A percentile compares a stretch with the other conserved stretches of the same genome.
Evolutionary conservation across 225 moss, liverwort and hornwort species (phyloP).

Genomic region (Pseudisothecium myosuroides): DNA sequence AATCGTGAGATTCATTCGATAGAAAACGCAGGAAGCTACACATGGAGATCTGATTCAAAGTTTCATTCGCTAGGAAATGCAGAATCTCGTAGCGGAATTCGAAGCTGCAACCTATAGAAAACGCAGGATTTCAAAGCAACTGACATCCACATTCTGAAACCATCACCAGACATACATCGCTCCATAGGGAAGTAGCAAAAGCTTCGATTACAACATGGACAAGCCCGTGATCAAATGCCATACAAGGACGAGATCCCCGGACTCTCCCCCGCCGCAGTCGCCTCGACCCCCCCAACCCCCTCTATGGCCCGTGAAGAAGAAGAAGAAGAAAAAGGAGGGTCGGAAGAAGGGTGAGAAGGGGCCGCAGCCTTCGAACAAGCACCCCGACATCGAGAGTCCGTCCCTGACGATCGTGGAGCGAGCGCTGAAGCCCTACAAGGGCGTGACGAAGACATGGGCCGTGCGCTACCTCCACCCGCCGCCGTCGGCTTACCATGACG

Average conservation of each 20-base stretch:
- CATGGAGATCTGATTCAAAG: not conserved
- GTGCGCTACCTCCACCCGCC: slow-evolving; percentile 13
- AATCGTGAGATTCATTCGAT: not conserved
- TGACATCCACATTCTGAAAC: not conserved
- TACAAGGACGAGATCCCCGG: not conserved
- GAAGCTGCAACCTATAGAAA: not conserved
- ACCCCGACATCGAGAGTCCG: slow-evolving; percentile 52
- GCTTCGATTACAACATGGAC: not conserved
- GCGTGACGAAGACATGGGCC: slow-evolving; percentile 14
- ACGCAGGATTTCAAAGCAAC: not conserved
- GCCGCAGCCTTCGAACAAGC: slow-evolving; percentile 46
- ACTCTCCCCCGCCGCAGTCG: not conserved
- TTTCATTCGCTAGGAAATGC: not conserved
- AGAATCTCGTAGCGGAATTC: not conserved
- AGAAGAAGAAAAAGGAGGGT: slow-evolving; percentile 8
- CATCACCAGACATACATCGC: not conserved
- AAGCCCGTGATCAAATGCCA: slow-evolving; percentile 1
- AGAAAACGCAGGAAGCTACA: not conserved
- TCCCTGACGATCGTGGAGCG: slow-evolving; percentile 41
- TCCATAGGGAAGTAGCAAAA: not conserved
- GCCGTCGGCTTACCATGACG: slow-evolving; percentile 61
- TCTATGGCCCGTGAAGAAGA: not conserved
- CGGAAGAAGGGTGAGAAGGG: slow-evolving; percentile 26
- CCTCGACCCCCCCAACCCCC: not conserved
- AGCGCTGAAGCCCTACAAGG: slow-evolving; percentile 35